Percentiles rank a stretch among this genome's conserved stretches.
These are phyloP conservation scores for Acer saccharum DNA, from an alignment of 345 rosid genomes.

Conservation along the genomic window DNA sequence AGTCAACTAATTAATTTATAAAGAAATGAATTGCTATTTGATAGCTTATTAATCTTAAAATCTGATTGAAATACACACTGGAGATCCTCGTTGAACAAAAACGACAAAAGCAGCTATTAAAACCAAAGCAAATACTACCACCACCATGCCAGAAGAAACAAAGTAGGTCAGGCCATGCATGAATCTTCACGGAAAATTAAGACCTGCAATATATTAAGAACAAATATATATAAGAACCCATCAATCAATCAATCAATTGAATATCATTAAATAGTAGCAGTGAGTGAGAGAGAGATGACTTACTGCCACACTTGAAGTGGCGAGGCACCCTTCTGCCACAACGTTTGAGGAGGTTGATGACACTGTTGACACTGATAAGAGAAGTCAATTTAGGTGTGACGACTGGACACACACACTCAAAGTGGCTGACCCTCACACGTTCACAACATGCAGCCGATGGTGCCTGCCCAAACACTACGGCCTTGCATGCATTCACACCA, in stretches of 20 bases:
- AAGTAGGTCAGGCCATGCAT: background rate
- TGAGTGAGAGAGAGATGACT: background rate
- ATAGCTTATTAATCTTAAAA: background rate
- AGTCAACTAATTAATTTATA: too few relatives aligned
- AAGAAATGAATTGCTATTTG: too few relatives aligned
- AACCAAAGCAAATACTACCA: background rate
- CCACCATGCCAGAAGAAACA: background rate
- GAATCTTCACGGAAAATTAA: slow-evolving; percentile 7
- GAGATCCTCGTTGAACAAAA: background rate
- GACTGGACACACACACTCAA: slow-evolving; percentile 6
- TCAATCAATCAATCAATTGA: background rate
- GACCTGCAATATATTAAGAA: background rate
- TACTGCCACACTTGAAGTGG: slow-evolving; percentile 22
- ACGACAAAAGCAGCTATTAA: background rate
- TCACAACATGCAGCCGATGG: slow-evolving; percentile 16
- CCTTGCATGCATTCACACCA: slow-evolving; percentile 5
- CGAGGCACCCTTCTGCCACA: slow-evolving; percentile 17
- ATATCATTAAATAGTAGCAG: background rate
- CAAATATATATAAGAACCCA: background rate
- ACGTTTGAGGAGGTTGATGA: slow-evolving; percentile 1
- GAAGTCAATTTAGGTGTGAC: slow-evolving; percentile 11
- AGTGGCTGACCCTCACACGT: slow-evolving; percentile 11
- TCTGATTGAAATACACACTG: background rate
- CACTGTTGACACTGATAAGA: background rate
- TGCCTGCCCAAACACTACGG: slow-evolving; percentile 4